Evolutionary conservation across 1,284 basidiomycete genomes (phyloP).

Genomic region (Ustilago tritici): DNA sequence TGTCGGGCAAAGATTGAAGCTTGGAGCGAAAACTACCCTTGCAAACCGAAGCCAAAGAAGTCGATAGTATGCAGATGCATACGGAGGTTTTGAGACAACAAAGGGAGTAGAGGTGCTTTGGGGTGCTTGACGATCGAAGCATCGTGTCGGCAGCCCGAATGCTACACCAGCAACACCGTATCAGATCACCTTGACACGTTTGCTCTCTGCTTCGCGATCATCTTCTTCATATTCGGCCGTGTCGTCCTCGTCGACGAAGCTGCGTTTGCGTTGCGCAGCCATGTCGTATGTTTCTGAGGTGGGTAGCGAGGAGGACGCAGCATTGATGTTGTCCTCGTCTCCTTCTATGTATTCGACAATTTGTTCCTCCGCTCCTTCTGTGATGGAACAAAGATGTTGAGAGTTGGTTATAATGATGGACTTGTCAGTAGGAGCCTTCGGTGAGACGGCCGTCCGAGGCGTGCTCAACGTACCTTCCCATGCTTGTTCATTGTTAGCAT

Average conservation of each 20-base stretch:
- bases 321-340: slow-evolving; percentile 9
- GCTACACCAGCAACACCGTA: background rate
- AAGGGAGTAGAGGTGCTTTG: background rate
- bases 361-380: slow-evolving; percentile 45
- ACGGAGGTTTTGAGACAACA: background rate
- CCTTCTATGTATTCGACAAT: slow-evolving; percentile 52
- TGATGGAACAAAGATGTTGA: background rate
- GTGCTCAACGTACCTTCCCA: slow-evolving; percentile 27
- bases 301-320: slow-evolving; percentile 7
- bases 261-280: slow-evolving; percentile 32
- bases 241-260: slow-evolving; percentile 30
- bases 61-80: background rate
- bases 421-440: slow-evolving; percentile 6
- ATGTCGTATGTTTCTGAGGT: slow-evolving; percentile 10
- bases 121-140: background rate
- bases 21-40: background rate
- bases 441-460: too few species aligned
- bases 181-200: slow-evolving; percentile 45
- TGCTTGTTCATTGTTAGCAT: slow-evolving; percentile 12
- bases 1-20: background rate
- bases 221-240: slow-evolving; percentile 31
- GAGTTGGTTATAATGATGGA: background rate
- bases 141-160: background rate
- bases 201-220: slow-evolving; percentile 39
- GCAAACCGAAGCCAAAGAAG: background rate